Conservation (phyloP, 1,284 basidiomycete genomes). For the Tilletia horrida region DNA sequence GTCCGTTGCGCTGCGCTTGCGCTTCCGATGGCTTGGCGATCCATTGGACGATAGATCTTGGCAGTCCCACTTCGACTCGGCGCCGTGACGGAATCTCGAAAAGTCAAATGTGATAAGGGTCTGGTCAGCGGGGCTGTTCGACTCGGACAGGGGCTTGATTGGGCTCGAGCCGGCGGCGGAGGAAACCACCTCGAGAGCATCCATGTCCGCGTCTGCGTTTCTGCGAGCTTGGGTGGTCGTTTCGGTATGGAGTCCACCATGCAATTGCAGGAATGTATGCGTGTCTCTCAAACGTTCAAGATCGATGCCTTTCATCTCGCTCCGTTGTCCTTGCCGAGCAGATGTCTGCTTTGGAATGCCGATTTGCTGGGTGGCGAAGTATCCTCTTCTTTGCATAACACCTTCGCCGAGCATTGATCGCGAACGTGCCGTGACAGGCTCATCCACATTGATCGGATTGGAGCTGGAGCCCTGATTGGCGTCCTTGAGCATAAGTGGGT, state of each 20-base stretch:
- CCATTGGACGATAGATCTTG: constrained; percentile 9
- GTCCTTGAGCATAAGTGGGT: neutral
- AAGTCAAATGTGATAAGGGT: neutral
- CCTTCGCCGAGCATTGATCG: neutral
- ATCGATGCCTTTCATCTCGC: neutral
- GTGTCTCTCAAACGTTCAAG: neutral
- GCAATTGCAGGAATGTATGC: neutral
- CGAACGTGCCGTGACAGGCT: neutral
- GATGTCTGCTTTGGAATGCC: neutral
- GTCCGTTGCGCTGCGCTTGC: neutral
- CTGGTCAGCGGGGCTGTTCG: no score
- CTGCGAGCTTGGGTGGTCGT: neutral
- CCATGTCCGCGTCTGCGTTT: neutral
- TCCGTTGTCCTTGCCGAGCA: neutral
- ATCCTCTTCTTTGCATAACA: no score
- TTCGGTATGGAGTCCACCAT: neutral
- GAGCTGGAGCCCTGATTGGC: neutral
- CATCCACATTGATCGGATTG: neutral
- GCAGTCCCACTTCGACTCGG: constrained; percentile 1
- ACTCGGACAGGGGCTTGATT: neutral
- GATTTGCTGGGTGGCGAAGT: neutral
- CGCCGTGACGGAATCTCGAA: neutral
- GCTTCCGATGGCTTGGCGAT: neutral
- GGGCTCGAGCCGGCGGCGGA: constrained; percentile 13
- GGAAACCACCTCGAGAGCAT: neutral